These are phyloP conservation scores for Lasiosphaeria hispida DNA, from an alignment of 495 filamentous ascomycete species.

Conservation along the genomic window DNA sequence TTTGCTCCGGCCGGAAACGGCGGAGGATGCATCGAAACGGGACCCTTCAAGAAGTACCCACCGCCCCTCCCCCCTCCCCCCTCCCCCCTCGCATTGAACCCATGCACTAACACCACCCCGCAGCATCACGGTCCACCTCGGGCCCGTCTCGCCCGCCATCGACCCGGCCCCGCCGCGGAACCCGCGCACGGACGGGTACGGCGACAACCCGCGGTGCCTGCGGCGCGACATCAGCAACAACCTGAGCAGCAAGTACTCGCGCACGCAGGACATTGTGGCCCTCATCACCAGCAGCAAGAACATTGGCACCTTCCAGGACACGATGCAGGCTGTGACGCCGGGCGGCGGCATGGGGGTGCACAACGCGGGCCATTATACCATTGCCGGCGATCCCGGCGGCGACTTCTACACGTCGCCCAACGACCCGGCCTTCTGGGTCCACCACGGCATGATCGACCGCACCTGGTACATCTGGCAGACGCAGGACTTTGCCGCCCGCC, in stretches of 20 bases:
- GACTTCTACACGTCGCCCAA: slow-evolving; percentile 59
- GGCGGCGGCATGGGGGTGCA: slow-evolving; percentile 39
- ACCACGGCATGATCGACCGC: slow-evolving; percentile 68
- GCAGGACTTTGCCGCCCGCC: slow-evolving; percentile 35
- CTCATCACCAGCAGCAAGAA: slow-evolving; percentile 45
- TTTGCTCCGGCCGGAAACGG: slow-evolving; percentile 52
- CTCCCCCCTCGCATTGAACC: neutral
- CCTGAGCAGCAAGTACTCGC: slow-evolving; percentile 44
- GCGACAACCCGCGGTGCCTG: slow-evolving; percentile 61
- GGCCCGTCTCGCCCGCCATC: slow-evolving; percentile 41
- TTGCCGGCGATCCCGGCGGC: slow-evolving; percentile 39
- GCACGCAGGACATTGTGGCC: slow-evolving; percentile 45
- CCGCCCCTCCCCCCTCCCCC: neutral
- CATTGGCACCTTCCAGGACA: slow-evolving; percentile 46
- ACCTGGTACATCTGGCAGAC: slow-evolving; percentile 67
- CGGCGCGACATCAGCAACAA: slow-evolving; percentile 60
- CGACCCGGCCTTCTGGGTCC: slow-evolving; percentile 66
- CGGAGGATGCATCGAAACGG: slow-evolving; percentile 64
- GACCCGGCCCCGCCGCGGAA: slow-evolving; percentile 38
- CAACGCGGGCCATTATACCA: slow-evolving; percentile 42
- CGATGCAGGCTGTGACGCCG: slow-evolving; percentile 33
- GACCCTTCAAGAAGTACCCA: slow-evolving; percentile 52
- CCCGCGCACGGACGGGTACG: slow-evolving; percentile 37
- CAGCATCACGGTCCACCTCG: slow-evolving; percentile 51
- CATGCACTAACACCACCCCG: neutral